Conservation (phyloP, 73 alveolate species). For the Loxodes magnus region DNA sequence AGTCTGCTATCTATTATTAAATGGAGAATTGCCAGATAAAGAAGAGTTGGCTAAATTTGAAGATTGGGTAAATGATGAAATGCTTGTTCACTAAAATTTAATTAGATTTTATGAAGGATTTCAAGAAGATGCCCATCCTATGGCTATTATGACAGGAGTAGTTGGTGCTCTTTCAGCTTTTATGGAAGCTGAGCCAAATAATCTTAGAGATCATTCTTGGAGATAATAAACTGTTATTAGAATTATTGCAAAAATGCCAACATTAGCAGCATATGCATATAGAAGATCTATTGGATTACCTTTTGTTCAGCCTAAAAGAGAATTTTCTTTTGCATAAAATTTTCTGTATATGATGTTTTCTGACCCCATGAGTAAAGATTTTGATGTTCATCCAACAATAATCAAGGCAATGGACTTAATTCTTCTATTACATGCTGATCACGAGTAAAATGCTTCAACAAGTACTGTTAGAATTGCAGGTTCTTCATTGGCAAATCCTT, state of each 20-base stretch:
- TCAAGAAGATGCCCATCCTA: slow-evolving; percentile 68
- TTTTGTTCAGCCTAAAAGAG: slow-evolving; percentile 57
- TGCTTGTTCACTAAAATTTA: slow-evolving; percentile 74
- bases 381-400: slow-evolving; percentile 46
- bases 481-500: slow-evolving; percentile 89
- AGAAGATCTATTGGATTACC: slow-evolving; percentile 77
- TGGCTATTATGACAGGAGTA: slow-evolving; percentile 78
- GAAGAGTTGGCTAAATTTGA: slow-evolving; percentile 46
- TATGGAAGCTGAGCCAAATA: slow-evolving; percentile 46
- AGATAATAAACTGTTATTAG: slow-evolving; percentile 66
- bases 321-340: slow-evolving; percentile 48
- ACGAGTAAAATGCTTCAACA: slow-evolving; percentile 94
- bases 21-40: slow-evolving; percentile 73
- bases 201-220: slow-evolving; percentile 46
- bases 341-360: slow-evolving; percentile 81
- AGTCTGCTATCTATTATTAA: slow-evolving; percentile 62
- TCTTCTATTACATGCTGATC: slow-evolving; percentile 75
- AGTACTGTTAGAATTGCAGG: slow-evolving; percentile 96
- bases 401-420: slow-evolving; percentile 70
- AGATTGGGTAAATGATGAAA: slow-evolving; percentile 48
- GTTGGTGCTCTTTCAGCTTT: slow-evolving; percentile 79
- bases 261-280: slow-evolving; percentile 71
- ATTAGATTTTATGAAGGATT: slow-evolving; percentile 74
- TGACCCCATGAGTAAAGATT: slow-evolving; percentile 71
- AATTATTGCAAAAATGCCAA: slow-evolving; percentile 77